These are phyloP conservation scores for Boletus huronensis DNA, from an alignment of 768 basidiomycete species.

Conservation along the genomic window DNA sequence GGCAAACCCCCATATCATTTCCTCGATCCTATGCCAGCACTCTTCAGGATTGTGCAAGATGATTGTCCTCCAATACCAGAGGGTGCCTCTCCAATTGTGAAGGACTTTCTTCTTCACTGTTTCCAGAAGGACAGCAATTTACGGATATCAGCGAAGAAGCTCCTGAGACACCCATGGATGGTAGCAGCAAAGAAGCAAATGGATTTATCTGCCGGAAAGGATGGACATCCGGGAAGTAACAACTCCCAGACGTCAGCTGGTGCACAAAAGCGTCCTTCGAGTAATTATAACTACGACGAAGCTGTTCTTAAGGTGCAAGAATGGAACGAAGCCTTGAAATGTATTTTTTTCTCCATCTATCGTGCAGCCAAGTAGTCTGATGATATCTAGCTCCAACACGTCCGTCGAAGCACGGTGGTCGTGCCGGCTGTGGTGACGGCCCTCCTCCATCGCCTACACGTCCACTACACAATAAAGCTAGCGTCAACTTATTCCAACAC, in stretches of 20 bases:
- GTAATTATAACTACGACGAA: conserved; percentile 90
- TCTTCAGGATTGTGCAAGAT: conserved; percentile 98
- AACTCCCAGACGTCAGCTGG: conserved; percentile 36
- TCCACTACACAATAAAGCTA: conserved; percentile 26
- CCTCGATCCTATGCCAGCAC: conserved; percentile 96
- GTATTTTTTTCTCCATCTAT: conserved; percentile 39
- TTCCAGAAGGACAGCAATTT: conserved; percentile 98
- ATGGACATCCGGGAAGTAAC: conserved; percentile 26
- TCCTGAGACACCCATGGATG: conserved; percentile 97
- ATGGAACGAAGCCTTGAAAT: conserved; percentile 97
- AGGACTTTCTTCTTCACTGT: conserved; percentile 95
- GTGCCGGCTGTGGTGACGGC: conserved; percentile 33
- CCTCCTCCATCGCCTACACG: conserved; percentile 45
- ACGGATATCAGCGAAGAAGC: conserved; percentile 89
- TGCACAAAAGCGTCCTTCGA: conserved; percentile 45
- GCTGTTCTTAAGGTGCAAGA: conserved; percentile 94
- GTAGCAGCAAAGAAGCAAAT: conserved; percentile 75
- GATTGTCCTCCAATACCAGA: conserved; percentile 97
- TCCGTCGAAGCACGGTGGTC: conserved; percentile 62
- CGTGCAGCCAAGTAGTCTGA: conserved; percentile 2
- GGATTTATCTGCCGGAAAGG: conserved; percentile 34
- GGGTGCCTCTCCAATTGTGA: conserved; percentile 90
- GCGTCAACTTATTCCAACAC: conserved; percentile 27
- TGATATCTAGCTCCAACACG: conserved; percentile 59
- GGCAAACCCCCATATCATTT: conserved; percentile 95